Conservation (phyloP, 495 filamentous ascomycete genomes). For the Hyaloscypha bicolor region DNA sequence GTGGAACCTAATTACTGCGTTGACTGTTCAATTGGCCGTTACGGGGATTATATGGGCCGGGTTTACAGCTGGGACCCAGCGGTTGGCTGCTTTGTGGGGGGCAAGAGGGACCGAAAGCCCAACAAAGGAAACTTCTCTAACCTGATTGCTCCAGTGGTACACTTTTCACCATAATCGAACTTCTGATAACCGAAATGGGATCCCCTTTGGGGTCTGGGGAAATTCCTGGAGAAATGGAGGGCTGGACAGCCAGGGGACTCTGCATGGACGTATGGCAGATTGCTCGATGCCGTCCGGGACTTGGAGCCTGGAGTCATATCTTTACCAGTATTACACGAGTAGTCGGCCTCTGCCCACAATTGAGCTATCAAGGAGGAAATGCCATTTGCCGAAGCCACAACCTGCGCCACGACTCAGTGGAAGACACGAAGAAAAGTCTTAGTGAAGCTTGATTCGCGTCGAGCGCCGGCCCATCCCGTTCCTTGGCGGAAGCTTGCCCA, state of each 20-base stretch:
- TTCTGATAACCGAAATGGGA: no score
- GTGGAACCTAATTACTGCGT: constrained; percentile 16
- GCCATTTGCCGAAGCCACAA: background rate
- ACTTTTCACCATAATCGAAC: no score
- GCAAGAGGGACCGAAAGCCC: background rate
- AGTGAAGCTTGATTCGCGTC: constrained; percentile 1
- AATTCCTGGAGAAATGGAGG: background rate
- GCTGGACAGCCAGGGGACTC: background rate
- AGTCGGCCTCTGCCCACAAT: background rate
- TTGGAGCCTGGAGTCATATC: background rate
- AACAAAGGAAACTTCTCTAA: background rate
- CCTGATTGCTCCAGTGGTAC: background rate
- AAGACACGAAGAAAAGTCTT: constrained; percentile 8
- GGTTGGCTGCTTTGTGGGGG: background rate
- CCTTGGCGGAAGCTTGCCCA: no score
- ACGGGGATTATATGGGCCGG: constrained; percentile 31
- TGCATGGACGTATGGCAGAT: no score
- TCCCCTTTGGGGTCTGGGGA: background rate
- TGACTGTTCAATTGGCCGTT: constrained; percentile 22
- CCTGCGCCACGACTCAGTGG: background rate
- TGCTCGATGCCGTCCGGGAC: background rate
- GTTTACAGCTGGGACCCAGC: constrained; percentile 22
- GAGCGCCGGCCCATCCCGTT: no score
- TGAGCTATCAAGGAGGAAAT: background rate
- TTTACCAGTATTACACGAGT: background rate